These are phyloP conservation scores for Elaeis guineensis DNA, from an alignment of 176 grass and related monocot species.

Conservation along the genomic window DNA sequence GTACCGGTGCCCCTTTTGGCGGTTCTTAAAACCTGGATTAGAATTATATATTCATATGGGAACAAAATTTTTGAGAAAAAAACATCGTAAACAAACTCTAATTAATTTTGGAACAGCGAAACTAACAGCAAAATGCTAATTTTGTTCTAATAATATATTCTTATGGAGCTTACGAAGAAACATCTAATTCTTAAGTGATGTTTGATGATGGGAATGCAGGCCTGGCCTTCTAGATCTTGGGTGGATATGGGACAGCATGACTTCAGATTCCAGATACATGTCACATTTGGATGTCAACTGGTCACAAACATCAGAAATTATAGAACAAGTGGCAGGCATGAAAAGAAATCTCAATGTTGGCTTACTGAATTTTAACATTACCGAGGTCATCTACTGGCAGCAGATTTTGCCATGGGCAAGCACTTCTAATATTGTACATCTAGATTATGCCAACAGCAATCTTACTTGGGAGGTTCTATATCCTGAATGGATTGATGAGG, in stretches of 20 bases:
- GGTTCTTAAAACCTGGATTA: too few relatives aligned
- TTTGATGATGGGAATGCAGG: too few relatives aligned
- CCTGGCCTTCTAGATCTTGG: neutral
- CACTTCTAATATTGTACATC: conserved; percentile 2
- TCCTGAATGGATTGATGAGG: conserved; percentile 13
- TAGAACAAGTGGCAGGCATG: neutral
- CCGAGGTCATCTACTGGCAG: conserved; percentile 3
- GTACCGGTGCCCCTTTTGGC: too few relatives aligned
- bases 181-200: neutral
- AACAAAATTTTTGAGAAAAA: too few relatives aligned
- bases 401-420: neutral
- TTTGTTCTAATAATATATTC: neutral
- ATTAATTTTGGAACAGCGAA: too few relatives aligned
- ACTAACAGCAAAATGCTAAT: too few relatives aligned
- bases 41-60: too few relatives aligned
- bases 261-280: neutral
- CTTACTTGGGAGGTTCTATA: conserved; percentile 6
- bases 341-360: conserved; percentile 1
- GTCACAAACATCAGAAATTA: neutral
- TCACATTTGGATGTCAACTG: conserved; percentile 2
- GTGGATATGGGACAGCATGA: neutral
- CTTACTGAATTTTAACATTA: conserved; percentile 3
- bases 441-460: neutral
- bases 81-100: too few relatives aligned
- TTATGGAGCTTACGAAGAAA: neutral